Base-by-base conservation (phyloP, 2,329 filamentous ascomycete genomes). In the Exophiala sideris region DNA sequence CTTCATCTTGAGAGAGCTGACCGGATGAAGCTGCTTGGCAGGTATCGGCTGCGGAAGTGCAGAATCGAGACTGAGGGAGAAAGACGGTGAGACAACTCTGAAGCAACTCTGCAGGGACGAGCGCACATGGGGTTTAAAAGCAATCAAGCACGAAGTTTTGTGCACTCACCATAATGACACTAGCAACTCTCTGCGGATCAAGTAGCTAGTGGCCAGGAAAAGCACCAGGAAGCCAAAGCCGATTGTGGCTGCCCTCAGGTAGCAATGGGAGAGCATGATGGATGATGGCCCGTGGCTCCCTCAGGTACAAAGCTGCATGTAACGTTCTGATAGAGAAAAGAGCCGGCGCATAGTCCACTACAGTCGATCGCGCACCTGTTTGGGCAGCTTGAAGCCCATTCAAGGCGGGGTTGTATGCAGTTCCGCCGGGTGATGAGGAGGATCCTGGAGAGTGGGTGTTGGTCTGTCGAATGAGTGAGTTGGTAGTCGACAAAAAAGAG, bases 1-100 rank as follows among this genome's bases (percentile, higher is more conserved):
- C 29, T 51, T 40, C 56, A 59, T 61, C 18, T 54, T 55, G 54
- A 24, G 6, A 7, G 38, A 14, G 20, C 9, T 7, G 20, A 8
- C 11, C 10, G 48, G 35, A 14, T 40, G 53, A 40, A 33, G 21
- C 38, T 39, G 10, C 41, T 47, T 35, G 33, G 39, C 45, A 21
- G 29, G 48, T 2, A 41, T n/a, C 8, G 42, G 33, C 7, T 24
- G 32, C 24, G 48, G 44, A 14, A 48, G 16, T 12, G 33, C 42
- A n/a, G 40, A 40, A n/a, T 52, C 21, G 33, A 52, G 20, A 29
- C 49, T 49, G 46, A n/a, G 20, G 45, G 1, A 39, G 21, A 34
- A 45, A 49, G 33, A 21, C 45, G 6, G 42, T 46, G 48, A 45
- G 48, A 44, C 24, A 29, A 5, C 24, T 29, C 32, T 18, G 16